phyloP scores from a whole-genome alignment of 805 yeast genomes.

The Dipodascus geniculatus region DNA sequence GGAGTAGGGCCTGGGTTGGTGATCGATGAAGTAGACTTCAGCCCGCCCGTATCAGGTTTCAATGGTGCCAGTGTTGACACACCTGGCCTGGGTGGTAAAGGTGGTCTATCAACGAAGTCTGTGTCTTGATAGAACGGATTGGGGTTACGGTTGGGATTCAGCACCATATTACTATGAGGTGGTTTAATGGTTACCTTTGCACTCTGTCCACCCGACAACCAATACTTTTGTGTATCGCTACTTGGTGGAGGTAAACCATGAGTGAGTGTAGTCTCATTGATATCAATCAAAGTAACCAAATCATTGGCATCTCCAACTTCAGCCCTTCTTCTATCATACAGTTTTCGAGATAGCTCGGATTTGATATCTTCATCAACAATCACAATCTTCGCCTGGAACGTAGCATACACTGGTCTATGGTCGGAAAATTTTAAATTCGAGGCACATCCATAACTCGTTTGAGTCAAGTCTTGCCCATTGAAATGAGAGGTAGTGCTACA shows the following conservation, averaged over 20 bases:
- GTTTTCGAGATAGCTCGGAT: conserved; percentile 39
- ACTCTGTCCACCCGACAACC: conserved; percentile 70
- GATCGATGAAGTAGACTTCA: not conserved
- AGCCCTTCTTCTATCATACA: conserved; percentile 47
- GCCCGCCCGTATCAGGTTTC: not conserved
- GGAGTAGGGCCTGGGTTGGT: conserved; percentile 1
- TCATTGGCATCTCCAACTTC: conserved; percentile 26
- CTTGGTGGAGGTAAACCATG: conserved; percentile 77
- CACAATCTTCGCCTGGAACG: conserved; percentile 54
- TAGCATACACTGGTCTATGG: conserved; percentile 86
- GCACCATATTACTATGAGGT: conserved; percentile 31
- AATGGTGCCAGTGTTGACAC: not conserved
- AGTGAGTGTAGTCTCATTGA: conserved; percentile 19
- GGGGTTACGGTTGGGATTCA: conserved; percentile 57
- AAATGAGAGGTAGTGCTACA: not conserved
- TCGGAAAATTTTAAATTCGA: conserved; percentile 59
- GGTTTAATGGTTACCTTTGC: conserved; percentile 52
- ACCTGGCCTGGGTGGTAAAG: not conserved
- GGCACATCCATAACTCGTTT: conserved; percentile 57
- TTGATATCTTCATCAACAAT: conserved; percentile 57
- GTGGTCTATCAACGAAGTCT: conserved; percentile 33
- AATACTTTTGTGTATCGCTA: conserved; percentile 76
- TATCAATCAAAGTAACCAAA: conserved; percentile 18
- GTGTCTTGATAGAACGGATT: conserved; percentile 54
- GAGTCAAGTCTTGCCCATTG: conserved; percentile 43